Evolutionary conservation across 1,284 basidiomycete genomes (phyloP).

Genomic region (Phellopilus nigrolimitatus): DNA sequence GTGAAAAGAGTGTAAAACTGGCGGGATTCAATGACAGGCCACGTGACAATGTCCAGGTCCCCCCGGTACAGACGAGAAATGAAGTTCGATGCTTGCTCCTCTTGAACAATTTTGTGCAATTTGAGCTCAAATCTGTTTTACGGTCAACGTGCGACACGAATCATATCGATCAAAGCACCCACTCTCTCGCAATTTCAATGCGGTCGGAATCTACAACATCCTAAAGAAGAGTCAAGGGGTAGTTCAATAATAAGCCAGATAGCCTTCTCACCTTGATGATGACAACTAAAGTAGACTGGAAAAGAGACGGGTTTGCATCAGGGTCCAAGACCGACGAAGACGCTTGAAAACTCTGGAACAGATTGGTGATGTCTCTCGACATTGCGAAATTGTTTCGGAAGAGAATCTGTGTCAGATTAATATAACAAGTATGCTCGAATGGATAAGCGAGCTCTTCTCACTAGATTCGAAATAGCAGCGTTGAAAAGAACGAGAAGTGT

Average conservation of each 20-base stretch:
- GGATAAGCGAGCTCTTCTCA: constrained; percentile 25
- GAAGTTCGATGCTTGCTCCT: constrained; percentile 59
- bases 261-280: constrained; percentile 49
- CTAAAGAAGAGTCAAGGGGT: constrained; percentile 31
- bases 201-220: constrained; percentile 58
- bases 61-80: constrained; percentile 52
- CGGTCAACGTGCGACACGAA: neutral
- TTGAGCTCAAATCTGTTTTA: constrained; percentile 46
- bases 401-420: constrained; percentile 42
- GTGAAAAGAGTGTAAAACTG: constrained; percentile 53
- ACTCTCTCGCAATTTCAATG: constrained; percentile 54
- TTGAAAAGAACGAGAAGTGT: constrained; percentile 60
- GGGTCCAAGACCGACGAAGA: constrained; percentile 56
- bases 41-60: constrained; percentile 52
- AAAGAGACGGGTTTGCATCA: constrained; percentile 49
- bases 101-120: constrained; percentile 51
- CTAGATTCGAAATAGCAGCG: constrained; percentile 59
- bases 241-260: neutral
- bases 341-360: constrained; percentile 63
- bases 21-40: constrained; percentile 59
- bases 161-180: constrained; percentile 18
- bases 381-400: constrained; percentile 64
- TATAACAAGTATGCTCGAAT: neutral
- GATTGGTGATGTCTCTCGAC: constrained; percentile 50
- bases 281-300: constrained; percentile 54